Evolutionary conservation across 2,329 filamentous ascomycete genomes (phyloP).

Genomic region (Lachnellula willkommii): DNA sequence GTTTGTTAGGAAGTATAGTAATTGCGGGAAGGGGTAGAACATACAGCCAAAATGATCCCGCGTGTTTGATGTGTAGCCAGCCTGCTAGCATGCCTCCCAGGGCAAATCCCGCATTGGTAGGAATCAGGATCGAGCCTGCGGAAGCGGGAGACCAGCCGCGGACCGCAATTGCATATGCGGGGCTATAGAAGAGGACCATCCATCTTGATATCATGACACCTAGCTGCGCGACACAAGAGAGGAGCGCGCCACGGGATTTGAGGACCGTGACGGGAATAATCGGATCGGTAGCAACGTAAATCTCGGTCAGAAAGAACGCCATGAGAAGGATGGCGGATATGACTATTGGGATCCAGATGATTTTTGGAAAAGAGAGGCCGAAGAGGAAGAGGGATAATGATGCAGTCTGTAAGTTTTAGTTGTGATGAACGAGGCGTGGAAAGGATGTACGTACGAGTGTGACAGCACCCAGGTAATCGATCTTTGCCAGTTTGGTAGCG

Average conservation of each 20-base stretch:
- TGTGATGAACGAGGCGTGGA: neutral
- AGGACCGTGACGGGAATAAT: constrained; percentile 70
- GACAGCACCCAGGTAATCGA: constrained; percentile 71
- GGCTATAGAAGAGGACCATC: constrained; percentile 74
- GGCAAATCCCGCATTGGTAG: constrained; percentile 76
- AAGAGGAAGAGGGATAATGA: constrained; percentile 69
- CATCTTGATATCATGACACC: constrained; percentile 78
- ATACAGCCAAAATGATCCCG: constrained; percentile 64
- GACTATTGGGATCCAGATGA: constrained; percentile 55
- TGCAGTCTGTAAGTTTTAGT: constrained; percentile 42
- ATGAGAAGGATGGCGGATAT: constrained; percentile 49
- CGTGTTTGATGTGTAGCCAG: constrained; percentile 67
- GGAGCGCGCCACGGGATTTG: constrained; percentile 61
- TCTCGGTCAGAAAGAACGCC: constrained; percentile 59
- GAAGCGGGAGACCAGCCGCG: constrained; percentile 62
- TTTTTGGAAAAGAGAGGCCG: constrained; percentile 58
- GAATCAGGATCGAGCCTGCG: constrained; percentile 71
- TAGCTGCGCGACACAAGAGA: constrained; percentile 69
- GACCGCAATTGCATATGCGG: constrained; percentile 73
- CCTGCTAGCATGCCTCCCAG: constrained; percentile 68
- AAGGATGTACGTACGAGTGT: constrained; percentile 47
- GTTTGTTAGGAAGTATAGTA: neutral
- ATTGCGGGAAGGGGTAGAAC: constrained; percentile 12
- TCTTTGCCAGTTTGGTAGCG: constrained; percentile 51
- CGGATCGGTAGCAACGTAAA: constrained; percentile 58